A percentile compares a stretch with the other conserved stretches of the same genome.
These are phyloP conservation scores for Curvularia eragrostidis DNA, from an alignment of 2,329 filamentous ascomycete genomes.

Conservation along the genomic window DNA sequence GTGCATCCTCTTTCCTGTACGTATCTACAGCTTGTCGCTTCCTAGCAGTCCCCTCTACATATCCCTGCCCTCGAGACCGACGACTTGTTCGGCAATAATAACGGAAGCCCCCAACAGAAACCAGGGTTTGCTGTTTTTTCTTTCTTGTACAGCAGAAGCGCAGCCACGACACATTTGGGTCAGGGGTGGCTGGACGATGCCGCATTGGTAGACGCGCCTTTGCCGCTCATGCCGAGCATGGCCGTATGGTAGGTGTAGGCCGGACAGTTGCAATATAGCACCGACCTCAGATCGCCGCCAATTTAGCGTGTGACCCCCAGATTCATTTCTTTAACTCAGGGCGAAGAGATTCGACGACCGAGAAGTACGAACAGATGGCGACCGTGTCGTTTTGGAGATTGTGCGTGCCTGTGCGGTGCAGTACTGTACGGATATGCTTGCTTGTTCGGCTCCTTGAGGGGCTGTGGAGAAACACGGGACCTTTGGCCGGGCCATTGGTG, in stretches of 20 bases:
- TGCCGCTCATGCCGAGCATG: constrained; percentile 26
- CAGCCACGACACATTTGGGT: constrained; percentile 7
- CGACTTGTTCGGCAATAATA: not conserved
- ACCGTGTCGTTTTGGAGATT: not conserved
- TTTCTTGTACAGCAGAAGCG: not conserved
- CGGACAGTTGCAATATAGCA: too few species aligned
- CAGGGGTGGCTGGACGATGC: constrained; percentile 6
- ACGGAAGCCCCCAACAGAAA: not conserved
- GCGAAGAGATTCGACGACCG: constrained; percentile 1
- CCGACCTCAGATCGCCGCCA: constrained; percentile 30
- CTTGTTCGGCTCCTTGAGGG: not conserved
- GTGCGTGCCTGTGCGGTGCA: constrained; percentile 4
- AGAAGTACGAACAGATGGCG: constrained; percentile 1
- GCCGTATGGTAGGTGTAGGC: constrained; percentile 2
- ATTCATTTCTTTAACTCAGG: constrained; percentile 10
- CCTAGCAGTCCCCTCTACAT: constrained; percentile 9
- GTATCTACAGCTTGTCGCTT: constrained; percentile 10
- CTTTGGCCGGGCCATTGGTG: constrained; percentile 12
- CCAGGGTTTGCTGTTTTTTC: not conserved
- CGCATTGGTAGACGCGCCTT: constrained; percentile 17
- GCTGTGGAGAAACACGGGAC: constrained; percentile 5
- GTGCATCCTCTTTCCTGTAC: constrained; percentile 16
- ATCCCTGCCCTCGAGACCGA: not conserved
- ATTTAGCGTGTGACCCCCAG: constrained; percentile 20
- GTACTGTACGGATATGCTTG: constrained; percentile 1